Base-by-base conservation (phyloP, 2,329 filamentous ascomycete genomes). In the Grosmannia clavigera region DNA sequence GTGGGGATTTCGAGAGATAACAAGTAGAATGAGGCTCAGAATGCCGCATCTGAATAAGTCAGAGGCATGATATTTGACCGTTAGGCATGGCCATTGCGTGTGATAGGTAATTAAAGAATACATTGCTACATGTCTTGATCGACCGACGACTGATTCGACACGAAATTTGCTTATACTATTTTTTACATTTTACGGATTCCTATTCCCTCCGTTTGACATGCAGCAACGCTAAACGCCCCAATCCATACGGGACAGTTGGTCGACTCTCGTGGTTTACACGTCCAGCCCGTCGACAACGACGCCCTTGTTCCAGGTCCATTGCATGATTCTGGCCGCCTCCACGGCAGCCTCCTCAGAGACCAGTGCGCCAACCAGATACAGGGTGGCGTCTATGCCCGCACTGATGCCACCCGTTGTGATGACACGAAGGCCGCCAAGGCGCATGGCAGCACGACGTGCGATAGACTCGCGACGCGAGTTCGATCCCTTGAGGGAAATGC, bases 261-360 rank as follows among this genome's bases (percentile, higher is more conserved):
- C 27, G 40, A n/a, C 40, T 48, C 27, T 12, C 16, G 55, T 11
- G 25, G 9, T 33, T 58, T 83, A 92, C 72, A 94, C 88, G 75
- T 94, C 89, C 71, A 92, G 84, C 64, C 88, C 88, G 71, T 92
- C 88, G 67, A 92, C 86, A 66, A 91, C 88, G 71, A 88, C 78
- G 66, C 89, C 89, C 84, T 92, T 92, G 72, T 82, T 82, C 90
- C 90, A 95, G 69, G 81, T 83, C 78, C 92, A 88, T 76, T 92
- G 87, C 79, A 94, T 84, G 65, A 81, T 67, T 64, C 85, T 81
- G 69, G 87, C 86, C 65, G 89, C 85, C 74, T 92, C 87, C 61
- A 84, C 81, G 64, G 90, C 89, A 62, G 85, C 80, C 59, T 88
- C 87, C 68, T 90, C 84, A 62, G 85, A 87, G 57, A 92, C 88